Evolutionary conservation across 495 filamentous ascomycete genomes (phyloP).

Genomic region (Xylaria flabelliformis): DNA sequence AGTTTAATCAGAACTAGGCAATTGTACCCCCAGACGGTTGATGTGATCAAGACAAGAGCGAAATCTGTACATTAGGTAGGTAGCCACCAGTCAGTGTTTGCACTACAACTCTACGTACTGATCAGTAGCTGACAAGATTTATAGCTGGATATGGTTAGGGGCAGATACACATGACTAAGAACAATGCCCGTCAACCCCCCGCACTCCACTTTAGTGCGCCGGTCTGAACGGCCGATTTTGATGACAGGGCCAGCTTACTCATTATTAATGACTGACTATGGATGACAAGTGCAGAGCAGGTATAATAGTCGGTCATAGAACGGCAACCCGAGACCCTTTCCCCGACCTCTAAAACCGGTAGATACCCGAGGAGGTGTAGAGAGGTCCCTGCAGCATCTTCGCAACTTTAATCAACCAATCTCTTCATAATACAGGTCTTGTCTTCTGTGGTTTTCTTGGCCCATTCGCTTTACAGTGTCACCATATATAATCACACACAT

Average conservation of each 20-base stretch:
- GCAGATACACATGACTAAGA: conserved; percentile 10
- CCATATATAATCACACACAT: too few species aligned
- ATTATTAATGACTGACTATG: background rate
- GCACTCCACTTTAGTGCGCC: background rate
- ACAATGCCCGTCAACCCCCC: background rate
- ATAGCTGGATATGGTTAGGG: background rate
- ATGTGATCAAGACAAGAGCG: background rate
- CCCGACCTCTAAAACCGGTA: background rate
- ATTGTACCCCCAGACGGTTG: background rate
- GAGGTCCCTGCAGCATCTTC: conserved; percentile 5
- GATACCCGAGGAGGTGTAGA: conserved; percentile 12
- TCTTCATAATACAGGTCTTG: background rate
- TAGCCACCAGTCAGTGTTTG: background rate
- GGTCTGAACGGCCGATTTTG: background rate
- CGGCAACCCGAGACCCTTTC: background rate
- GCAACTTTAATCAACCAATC: background rate
- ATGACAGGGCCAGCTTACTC: conserved; percentile 6
- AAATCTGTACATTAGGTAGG: background rate
- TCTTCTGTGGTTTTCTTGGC: background rate
- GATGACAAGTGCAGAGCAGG: background rate
- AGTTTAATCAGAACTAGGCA: background rate
- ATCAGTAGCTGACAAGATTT: background rate
- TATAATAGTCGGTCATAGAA: background rate
- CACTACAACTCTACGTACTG: background rate
- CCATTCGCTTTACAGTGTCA: background rate